Evolutionary conservation across 805 yeast species (phyloP), one percentile per base, ranked within the genome.

Genomic region (Metschnikowia aberdeeniae): DNA sequence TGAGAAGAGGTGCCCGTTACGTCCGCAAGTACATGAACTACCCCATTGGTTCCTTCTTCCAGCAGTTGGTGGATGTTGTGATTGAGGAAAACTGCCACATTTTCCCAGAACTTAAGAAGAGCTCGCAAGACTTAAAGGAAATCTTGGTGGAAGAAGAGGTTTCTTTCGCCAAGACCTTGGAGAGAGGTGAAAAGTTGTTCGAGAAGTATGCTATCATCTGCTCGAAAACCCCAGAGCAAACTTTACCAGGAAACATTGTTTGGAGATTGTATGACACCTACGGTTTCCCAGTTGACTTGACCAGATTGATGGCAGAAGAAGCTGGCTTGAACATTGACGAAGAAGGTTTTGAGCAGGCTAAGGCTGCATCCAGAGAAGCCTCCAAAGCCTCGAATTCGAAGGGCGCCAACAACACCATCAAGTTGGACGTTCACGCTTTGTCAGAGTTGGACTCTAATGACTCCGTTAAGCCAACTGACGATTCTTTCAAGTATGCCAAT

Each of bases 231-330:
- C 84, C 86, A 37, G 80, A 78, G 52, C 89, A 84, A 66, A 78
- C 85, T 33, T 77, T 93, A 51, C 80, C 86, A 40, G 99, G 99
- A 65, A 84, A 80, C 59, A 97, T 92, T 64, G 99, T 93, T 33
- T 93, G 99, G 99, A 82, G 99, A 71, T 76, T 93, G 58, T 93
- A 93, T 60, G 99, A 93, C 60, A 93, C 99, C 10, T 93, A 92
- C 62, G 99, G 99, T 47, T 93, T 93, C 86, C 99, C 99, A 32
- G 97, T 89, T 46, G 99, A 93, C 70, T 79, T 93, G 63, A 93
- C 99, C 27, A 82, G 96, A 64, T 78, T 93, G 63, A 93, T 93
- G 99, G 99, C 99, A 37, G 98, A 92, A 68, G 99, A 93, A 70
- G 88, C 93, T 48, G 95, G 95, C 14, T 78, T 93, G 58, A 84